Percentiles rank a stretch among this genome's conserved stretches.
Conservation (phyloP, 2,329 filamentous ascomycete genomes). For the Cytospora paraplurivora region DNA sequence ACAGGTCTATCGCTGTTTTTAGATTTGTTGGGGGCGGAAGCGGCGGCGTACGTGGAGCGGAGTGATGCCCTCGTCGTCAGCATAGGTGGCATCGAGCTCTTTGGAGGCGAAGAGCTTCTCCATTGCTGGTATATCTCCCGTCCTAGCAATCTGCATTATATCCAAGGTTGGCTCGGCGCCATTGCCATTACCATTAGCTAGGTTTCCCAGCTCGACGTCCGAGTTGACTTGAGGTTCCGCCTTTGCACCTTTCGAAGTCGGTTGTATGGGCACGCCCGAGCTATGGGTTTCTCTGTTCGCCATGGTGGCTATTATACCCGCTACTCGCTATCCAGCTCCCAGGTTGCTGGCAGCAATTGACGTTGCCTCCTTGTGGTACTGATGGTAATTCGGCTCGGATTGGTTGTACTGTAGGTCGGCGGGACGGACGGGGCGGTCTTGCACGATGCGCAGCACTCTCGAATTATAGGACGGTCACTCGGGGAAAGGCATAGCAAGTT, state of each 20-base stretch:
- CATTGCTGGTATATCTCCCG: conserved; percentile 85
- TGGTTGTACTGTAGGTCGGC: conserved; percentile 4
- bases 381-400: neutral
- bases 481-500: neutral
- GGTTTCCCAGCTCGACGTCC: conserved; percentile 57
- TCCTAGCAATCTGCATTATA: conserved; percentile 90
- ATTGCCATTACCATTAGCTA: conserved; percentile 51
- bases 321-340: neutral
- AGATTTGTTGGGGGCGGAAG: conserved; percentile 21
- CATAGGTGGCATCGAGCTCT: conserved; percentile 79
- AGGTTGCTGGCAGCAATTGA: neutral
- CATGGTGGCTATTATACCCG: conserved; percentile 33
- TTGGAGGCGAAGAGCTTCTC: conserved; percentile 85
- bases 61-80: conserved; percentile 91
- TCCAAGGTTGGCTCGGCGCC: conserved; percentile 55
- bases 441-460: conserved; percentile 7
- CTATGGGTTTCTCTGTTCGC: conserved; percentile 38
- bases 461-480: conserved; percentile 10
- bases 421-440: neutral
- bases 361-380: neutral
- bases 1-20: neutral
- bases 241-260: conserved; percentile 55
- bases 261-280: conserved; percentile 51
- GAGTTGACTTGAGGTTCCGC: conserved; percentile 59
- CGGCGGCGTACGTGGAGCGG: conserved; percentile 76